Evolutionary conservation across 1,284 basidiomycete species (phyloP), one percentile per base, ranked within the genome.

Genomic region (Microstroma glucosiphilum): DNA sequence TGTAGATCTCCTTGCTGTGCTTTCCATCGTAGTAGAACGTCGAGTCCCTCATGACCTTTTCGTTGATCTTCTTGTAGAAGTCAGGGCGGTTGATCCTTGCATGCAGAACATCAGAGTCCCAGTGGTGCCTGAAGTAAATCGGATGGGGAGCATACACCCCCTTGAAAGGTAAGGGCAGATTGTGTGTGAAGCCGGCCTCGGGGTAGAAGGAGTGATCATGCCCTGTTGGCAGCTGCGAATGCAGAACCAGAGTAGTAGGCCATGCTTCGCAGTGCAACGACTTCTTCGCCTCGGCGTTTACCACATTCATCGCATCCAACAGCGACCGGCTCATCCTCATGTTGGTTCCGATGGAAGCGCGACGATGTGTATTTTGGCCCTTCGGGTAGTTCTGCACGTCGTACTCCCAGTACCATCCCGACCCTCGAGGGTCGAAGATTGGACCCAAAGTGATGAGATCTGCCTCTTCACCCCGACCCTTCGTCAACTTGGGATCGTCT

Each of bases 331-430:
- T 72, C 72, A 79, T 72, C 49, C 76, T 71, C 77, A 79, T 79
- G 64, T 79, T 79, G 49, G 77, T 79, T 17, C 77, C 77, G 59
- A 79, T 78, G 63, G 76, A 77, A 19, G 77, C 77, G 17, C 76
- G 68, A 2, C 77, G 69, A 58, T 76, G 70, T 26, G 77, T 79
- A 58, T 57, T 63, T 61, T 72, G 67, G 1, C 76, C 76, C 21
- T 65, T 62, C 19, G 73, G 77, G 57, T 79, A 79, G 65, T 78
- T 56, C 60, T 79, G 77, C 60, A 79, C 74, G 43, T 79, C 77
- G 64, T 79, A 76, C 65, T 77, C 76, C 77, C 77, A 79, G 64
- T 69, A 79, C 77, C 77, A 79, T 6, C 77, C 77, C 26, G 73
- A 75, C 37, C 74, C 77, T 46, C 76, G 69, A n/a, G 77, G 77